These are phyloP conservation scores for Carallia pectinifolia DNA, from an alignment of 345 rosid species.

Conservation along the genomic window DNA sequence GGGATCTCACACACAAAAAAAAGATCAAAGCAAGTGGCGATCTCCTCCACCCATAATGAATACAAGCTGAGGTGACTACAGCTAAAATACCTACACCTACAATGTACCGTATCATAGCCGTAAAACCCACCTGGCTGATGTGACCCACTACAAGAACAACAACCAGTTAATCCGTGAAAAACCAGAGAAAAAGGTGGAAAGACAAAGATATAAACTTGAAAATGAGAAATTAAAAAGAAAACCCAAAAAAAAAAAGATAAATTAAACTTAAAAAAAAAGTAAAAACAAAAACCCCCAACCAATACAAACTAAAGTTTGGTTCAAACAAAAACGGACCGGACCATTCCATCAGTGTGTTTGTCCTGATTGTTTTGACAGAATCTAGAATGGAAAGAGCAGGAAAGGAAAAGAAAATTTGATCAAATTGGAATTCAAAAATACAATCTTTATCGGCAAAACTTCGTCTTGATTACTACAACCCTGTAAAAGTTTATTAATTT, in stretches of 20 bases:
- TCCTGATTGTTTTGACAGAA: background rate
- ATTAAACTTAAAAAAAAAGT: slow-evolving; percentile 2
- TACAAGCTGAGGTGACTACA: slow-evolving; percentile 49
- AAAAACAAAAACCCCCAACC: slow-evolving; percentile 18
- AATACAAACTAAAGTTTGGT: slow-evolving; percentile 36
- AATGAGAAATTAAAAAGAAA: slow-evolving; percentile 16
- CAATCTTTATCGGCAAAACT: slow-evolving; percentile 25
- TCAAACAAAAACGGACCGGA: background rate
- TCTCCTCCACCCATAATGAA: slow-evolving; percentile 16
- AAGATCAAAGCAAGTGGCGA: background rate
- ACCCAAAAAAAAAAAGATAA: slow-evolving; percentile 12
- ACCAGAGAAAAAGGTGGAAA: slow-evolving; percentile 12
- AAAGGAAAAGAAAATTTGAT: slow-evolving; percentile 15
- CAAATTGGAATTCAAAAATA: slow-evolving; percentile 14
- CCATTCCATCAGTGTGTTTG: background rate
- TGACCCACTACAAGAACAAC: slow-evolving; percentile 90
- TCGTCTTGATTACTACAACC: slow-evolving; percentile 17
- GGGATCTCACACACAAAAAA: background rate
- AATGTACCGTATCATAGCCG: slow-evolving; percentile 40
- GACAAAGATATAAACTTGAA: slow-evolving; percentile 9
- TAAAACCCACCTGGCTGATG: slow-evolving; percentile 85
- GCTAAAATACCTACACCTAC: slow-evolving; percentile 52
- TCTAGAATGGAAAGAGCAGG: slow-evolving; percentile 6
- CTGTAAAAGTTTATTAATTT: background rate
- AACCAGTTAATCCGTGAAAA: slow-evolving; percentile 60